phyloP scores from a whole-genome alignment of 1,284 basidiomycete species.

The Golubevia sp. region DNA sequence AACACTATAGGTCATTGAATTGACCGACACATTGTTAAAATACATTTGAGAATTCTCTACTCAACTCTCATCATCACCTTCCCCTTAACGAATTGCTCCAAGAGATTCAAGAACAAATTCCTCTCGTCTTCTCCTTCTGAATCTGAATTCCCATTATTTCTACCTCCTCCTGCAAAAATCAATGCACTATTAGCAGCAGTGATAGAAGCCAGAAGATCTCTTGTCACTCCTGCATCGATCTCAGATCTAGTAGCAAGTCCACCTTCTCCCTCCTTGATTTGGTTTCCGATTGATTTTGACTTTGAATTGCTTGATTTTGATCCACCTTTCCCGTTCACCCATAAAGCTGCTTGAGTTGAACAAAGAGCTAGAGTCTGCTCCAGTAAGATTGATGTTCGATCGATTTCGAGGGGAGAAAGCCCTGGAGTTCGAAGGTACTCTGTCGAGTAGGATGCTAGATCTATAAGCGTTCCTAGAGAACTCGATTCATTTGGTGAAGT shows the following conservation, averaged over 20 bases:
- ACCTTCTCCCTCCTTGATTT: background rate
- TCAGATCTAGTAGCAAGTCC: background rate
- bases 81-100: background rate
- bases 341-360: slow-evolving; percentile 15
- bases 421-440: slow-evolving; percentile 22
- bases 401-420: slow-evolving; percentile 1
- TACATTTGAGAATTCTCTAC: too few species aligned
- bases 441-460: slow-evolving; percentile 29
- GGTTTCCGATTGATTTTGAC: background rate
- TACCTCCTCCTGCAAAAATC: background rate
- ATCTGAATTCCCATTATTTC: background rate
- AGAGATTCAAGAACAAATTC: background rate
- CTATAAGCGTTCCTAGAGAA: slow-evolving; percentile 52
- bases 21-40: too few species aligned
- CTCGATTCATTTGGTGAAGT: slow-evolving; percentile 30
- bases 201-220: background rate
- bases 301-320: background rate
- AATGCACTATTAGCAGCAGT: background rate
- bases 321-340: background rate
- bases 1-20: too few species aligned
- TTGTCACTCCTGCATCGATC: background rate
- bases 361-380: slow-evolving; percentile 28
- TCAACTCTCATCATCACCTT: background rate
- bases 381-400: slow-evolving; percentile 12
- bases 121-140: background rate